Evolutionary conservation across 1,284 basidiomycete species (phyloP).

Genomic region (Lentinula novae-zelandiae): DNA sequence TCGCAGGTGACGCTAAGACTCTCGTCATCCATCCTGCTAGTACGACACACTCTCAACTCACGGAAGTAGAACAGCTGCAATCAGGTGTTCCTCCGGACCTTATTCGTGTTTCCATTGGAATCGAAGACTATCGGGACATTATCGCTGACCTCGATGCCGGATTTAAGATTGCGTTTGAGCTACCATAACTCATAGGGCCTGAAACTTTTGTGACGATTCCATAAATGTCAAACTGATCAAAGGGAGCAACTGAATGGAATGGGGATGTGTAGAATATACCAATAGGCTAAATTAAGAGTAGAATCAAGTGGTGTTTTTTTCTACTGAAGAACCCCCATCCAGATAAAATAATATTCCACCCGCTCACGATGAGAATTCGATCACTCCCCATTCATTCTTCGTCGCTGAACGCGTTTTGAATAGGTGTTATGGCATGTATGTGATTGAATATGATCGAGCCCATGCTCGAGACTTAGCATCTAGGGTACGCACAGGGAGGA

Average conservation of each 20-base stretch:
- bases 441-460: background rate
- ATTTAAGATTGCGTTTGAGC: constrained; percentile 28
- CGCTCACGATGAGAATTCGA: no score
- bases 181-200: background rate
- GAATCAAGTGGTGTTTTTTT: no score
- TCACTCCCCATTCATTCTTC: no score
- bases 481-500: no score
- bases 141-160: constrained; percentile 81
- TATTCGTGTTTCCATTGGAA: constrained; percentile 72
- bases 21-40: constrained; percentile 81
- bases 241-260: background rate
- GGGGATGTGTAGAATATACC: no score
- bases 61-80: constrained; percentile 60
- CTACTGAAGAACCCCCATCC: no score
- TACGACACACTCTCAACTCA: constrained; percentile 83
- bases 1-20: constrained; percentile 65
- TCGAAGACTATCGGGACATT: constrained; percentile 83
- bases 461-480: no score
- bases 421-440: no score
- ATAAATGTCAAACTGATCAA: background rate
- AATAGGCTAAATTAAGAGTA: no score
- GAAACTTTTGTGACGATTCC: no score
- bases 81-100: constrained; percentile 81
- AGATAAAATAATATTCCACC: no score
- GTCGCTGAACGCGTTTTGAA: no score